Base-by-base conservation (phyloP, 108 stramenopile species). In the Schizochytrium sp. region DNA sequence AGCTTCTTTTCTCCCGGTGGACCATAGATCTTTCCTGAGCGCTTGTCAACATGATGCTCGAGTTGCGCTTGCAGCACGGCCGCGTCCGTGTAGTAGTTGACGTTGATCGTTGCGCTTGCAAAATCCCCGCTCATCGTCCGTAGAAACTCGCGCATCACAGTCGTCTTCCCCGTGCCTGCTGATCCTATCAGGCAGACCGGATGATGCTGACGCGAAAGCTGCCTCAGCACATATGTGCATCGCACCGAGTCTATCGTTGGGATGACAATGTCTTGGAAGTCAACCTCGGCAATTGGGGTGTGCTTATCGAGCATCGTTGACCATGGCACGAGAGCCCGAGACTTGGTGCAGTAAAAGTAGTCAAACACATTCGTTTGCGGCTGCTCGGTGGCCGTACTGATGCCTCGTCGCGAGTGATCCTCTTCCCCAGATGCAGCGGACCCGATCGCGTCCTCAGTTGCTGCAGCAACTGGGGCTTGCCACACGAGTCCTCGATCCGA, bases 11-110 rank as follows among this genome's bases (percentile, higher is more conserved):
- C 88, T 10, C 47, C 59, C 10, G 91, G 89, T 25, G 93, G 93
- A 25, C 93, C 93, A 53, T 90, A 92, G 28, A 63, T 88, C 57
- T 90, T 91, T 44, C 93, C 93, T 18, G 76, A 59, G 48, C 92
- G 88, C 87, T 91, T 92, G 72, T 93, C 93, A 18, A 93, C 87
- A 58, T 87, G 72, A 43, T 72, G 89, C 88, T 93, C 93, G 16
- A 93, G 88, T 83, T 92, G 89, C 69, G 58, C 57, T 87, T 93
- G 92, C 43, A 92, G 87, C 14, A 72, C 45, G 8, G 14, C 21
- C 4, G 91, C 60, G 83, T 93, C 93, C 4, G 92, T 92, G 87
- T 92, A 93, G 60, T 87, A 93, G 63, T 92, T 92, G 89, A 93
- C 88, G 90, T 93, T 93, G 58, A 93, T 72, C 23, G 90, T 91